These are phyloP conservation scores for Pichia exigua DNA, from an alignment of 805 yeast species.

Conservation along the genomic window DNA sequence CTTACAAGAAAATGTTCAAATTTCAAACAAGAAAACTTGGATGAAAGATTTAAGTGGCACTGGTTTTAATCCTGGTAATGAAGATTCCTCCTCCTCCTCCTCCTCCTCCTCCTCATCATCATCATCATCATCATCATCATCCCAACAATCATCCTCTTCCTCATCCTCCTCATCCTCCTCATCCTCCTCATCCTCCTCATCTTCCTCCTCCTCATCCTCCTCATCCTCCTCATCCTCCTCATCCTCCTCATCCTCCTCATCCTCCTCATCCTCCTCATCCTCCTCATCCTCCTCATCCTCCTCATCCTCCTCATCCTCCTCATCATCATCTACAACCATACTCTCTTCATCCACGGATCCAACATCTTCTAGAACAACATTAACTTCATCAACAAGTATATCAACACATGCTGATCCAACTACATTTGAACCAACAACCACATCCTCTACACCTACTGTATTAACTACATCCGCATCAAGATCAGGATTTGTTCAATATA, in stretches of 20 bases:
- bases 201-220: background rate
- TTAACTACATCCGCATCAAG: background rate
- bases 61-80: constrained; percentile 54
- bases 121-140: background rate
- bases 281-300: background rate
- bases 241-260: background rate
- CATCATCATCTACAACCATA: background rate
- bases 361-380: background rate
- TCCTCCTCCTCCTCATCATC: constrained; percentile 1
- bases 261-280: background rate
- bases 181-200: background rate
- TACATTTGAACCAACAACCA: background rate
- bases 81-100: constrained; percentile 15
- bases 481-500: constrained; percentile 3
- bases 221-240: background rate
- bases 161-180: background rate
- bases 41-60: constrained; percentile 54
- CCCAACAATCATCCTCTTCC: background rate
- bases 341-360: background rate
- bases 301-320: background rate
- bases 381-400: background rate
- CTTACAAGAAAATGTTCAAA: constrained; percentile 42
- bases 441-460: background rate
- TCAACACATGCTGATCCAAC: background rate
- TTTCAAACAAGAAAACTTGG: constrained; percentile 56